These are phyloP conservation scores for Chenopodium suecicum DNA, from an alignment of 148 eudicot genomes.

Conservation along the genomic window DNA sequence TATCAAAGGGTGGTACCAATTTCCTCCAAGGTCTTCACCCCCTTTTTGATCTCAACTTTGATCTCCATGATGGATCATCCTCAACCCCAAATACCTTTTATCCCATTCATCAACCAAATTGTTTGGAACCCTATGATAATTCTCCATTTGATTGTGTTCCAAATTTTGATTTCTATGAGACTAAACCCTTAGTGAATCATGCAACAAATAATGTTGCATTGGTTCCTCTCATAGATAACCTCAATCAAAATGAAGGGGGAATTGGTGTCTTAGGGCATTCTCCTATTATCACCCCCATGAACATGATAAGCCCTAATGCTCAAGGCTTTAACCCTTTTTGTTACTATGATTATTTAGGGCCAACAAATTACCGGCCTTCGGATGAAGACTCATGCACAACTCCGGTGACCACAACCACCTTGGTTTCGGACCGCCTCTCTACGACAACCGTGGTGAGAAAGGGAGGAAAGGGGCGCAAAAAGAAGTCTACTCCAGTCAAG, in stretches of 20 bases:
- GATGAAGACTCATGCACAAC: conserved; percentile 64
- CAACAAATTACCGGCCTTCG: conserved; percentile 33
- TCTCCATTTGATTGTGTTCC: conserved; percentile 26
- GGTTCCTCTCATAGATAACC: conserved; percentile 25
- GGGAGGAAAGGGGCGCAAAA: conserved; percentile 38
- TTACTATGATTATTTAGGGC: conserved; percentile 29
- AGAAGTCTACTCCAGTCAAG: conserved; percentile 61
- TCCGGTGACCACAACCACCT: conserved; percentile 18
- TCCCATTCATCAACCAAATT: conserved; percentile 29
- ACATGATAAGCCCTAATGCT: conserved; percentile 16
- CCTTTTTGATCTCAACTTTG: conserved; percentile 25
- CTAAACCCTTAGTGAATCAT: conserved; percentile 39
- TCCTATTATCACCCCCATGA: conserved; percentile 25
- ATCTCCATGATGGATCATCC: conserved; percentile 30
- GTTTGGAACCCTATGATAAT: conserved; percentile 38
- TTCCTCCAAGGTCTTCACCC: conserved; percentile 46
- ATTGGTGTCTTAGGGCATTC: conserved; percentile 28
- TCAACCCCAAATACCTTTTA: conserved; percentile 32
- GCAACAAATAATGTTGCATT: conserved; percentile 22
- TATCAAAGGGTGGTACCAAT: conserved; percentile 29
- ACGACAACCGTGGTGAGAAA: conserved; percentile 11
- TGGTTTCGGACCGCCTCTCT: conserved; percentile 16
- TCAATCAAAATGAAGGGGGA: conserved; percentile 17
- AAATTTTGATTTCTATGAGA: conserved; percentile 41
- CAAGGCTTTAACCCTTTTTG: conserved; percentile 19